These are phyloP conservation scores for Amniculicola lignicola DNA, from an alignment of 495 filamentous ascomycete genomes.

Conservation along the genomic window DNA sequence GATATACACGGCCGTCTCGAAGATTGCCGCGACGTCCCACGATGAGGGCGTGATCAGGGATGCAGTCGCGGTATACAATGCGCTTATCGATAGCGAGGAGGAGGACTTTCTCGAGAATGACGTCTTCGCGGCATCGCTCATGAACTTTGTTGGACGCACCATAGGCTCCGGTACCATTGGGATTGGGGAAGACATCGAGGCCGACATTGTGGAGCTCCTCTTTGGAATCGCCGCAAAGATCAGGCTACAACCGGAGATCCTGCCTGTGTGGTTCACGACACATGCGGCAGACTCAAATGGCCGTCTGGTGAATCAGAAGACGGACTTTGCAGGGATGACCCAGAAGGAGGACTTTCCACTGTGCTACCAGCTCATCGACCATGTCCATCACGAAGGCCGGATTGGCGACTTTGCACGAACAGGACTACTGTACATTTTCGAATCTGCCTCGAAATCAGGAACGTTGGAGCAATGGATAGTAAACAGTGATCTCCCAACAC, in stretches of 20 bases:
- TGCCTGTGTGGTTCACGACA: slow-evolving; percentile 82
- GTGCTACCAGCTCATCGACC: slow-evolving; percentile 92
- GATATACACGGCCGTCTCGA: slow-evolving; percentile 80
- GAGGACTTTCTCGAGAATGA: slow-evolving; percentile 85
- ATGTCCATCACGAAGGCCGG: slow-evolving; percentile 89
- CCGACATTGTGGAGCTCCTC: slow-evolving; percentile 79
- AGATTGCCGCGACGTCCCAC: slow-evolving; percentile 74
- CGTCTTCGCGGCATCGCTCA: slow-evolving; percentile 76
- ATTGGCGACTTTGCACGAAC: slow-evolving; percentile 97
- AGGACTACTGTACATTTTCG: slow-evolving; percentile 91
- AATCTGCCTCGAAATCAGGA: slow-evolving; percentile 78
- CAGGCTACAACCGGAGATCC: slow-evolving; percentile 74
- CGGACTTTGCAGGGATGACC: slow-evolving; percentile 74
- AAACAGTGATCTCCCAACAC: slow-evolving; percentile 89
- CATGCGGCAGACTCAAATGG: slow-evolving; percentile 40
- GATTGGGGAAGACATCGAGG: slow-evolving; percentile 68
- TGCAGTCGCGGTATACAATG: slow-evolving; percentile 79
- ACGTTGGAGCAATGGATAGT: slow-evolving; percentile 92
- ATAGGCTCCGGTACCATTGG: slow-evolving; percentile 59
- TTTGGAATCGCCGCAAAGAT: slow-evolving; percentile 97
- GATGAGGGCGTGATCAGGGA: slow-evolving; percentile 77
- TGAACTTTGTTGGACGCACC: slow-evolving; percentile 71
- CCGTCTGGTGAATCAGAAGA: slow-evolving; percentile 49
- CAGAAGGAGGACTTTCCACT: slow-evolving; percentile 92
- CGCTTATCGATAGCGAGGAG: slow-evolving; percentile 90